Evolutionary conservation across 371 early-diverging fungal species (phyloP), one percentile per base, ranked within the genome.

Genomic region (Phascolomyces articulosus): DNA sequence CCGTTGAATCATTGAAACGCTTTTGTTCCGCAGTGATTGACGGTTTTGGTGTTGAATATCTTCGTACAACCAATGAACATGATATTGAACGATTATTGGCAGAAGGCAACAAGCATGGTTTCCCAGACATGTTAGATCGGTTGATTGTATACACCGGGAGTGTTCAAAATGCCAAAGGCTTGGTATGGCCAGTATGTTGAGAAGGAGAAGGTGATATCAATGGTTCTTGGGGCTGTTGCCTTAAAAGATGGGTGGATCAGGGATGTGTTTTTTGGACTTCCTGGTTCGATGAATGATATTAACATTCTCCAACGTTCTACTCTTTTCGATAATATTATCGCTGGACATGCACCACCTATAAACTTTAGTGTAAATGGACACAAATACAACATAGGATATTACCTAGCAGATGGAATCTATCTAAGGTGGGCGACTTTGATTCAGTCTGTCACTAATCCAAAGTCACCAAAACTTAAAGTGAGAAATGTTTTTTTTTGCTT

Each of bases 111-210:
- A 27, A 18, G 18, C 56, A 29, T 23, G 31, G 56, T 31, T 38
- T 55, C 20, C 31, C 38, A 2, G 56, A 29, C 9, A 55, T 29
- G 56, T 55, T 16, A 29, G 56, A n/a, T 55, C 53, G 15, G 2
- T 51, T 26, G 41, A 34, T 27, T 62, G 62, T 15, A 62, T 62
- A 23, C 55, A 21, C 26, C 51, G 55, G 34, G 54, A 41, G 15
- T 55, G 56, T 28, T 4, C 27, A 38, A 55, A 55, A 10, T 31
- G 56, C 31, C 56, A 13, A 55, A 55, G 29, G 56, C 24, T 3
- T 55, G 56, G 56, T 4, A 55, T 3, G 31, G 38, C n/a, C 13
- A 23, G 56, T 55, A 31, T 21, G 10, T 31, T 31, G 56, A 29
- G 6, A 31, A 38, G 20, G 28, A 27, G 18, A 21, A 21, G n/a